Evolutionary conservation across 2,329 filamentous ascomycete species (phyloP), one percentile per base, ranked within the genome.

Genomic region (Monilinia laxa): DNA sequence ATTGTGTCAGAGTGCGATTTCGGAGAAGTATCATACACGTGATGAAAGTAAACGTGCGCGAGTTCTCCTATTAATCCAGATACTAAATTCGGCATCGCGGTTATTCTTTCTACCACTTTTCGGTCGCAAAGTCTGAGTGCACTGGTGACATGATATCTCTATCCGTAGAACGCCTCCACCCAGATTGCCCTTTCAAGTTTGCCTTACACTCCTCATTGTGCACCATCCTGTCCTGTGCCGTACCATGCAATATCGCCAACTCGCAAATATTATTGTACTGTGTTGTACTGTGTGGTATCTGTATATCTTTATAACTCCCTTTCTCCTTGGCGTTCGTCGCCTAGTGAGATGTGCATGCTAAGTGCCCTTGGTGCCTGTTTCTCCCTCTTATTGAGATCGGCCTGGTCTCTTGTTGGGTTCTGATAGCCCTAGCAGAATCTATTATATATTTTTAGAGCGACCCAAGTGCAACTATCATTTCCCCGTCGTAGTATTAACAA

Each of bases 401-500:
- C 28, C n/a, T 23, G 45, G 14, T 16, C 28, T 25, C 14, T 38
- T 60, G n/a, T 23, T 11, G 38, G 31, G 1, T 51, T 51, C n/a
- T 52, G 58, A 51, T 9, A 38, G 31, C 45, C 7, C 31, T 23
- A 25, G 20, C 45, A 62, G 45, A 51, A 16, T 62, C n/a, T 20
- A 16, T 62, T 51, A 2, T 51, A 25, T 25, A 1, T 5, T 25
- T 38, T 25, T 40, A 45, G 3, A 12, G 9, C 5, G 5, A 51
- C 38, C 45, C 28, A 25, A 38, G n/a, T 25, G 23, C 10, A 31
- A 42, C 45, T 25, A 65, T 51, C 23, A 62, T 65, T 65, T 65
- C 10, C 55, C 56, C 4, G 45, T 45, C 10, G 45, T 65, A n/a
- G 31, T 55, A 49, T 58, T 79, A 35, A 87, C 84, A 62, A 90